Base-by-base conservation (phyloP, 108 stramenopile genomes). In the Nitzschia inconspicua region DNA sequence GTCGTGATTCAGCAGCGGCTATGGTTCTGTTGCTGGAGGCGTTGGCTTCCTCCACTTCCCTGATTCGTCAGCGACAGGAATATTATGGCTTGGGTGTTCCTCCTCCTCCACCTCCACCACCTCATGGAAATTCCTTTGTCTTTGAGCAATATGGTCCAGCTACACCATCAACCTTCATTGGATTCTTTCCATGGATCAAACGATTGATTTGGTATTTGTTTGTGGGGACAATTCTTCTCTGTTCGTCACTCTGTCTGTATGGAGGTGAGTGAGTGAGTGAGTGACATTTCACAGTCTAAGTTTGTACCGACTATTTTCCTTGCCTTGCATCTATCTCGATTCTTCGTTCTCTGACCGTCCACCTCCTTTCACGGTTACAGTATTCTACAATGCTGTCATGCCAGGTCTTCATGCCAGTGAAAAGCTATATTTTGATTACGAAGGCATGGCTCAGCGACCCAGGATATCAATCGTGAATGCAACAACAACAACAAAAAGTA, bases 381-480 rank as follows among this genome's bases (percentile, higher is more conserved):
- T 77, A 6, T 68, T 77, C 19, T 82, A 77, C 44, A 7, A 53
- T 4, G 37, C 37, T 1, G 39, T 70, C 4, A 77, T 77, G 73
- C 81, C 81, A 7, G 37, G 57, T 7, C 32, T 66, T 26, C 30
- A 37, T 24, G 65, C 62, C 0, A 50, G 41, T 13, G 41, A 62
- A 31, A 43, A 20, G 4, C 36, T 82, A 5, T 68, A 54, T 40
- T 74, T 82, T 62, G 72, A 82, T 41, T 82, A 82, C 44, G 66
- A 73, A 3, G 50, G 61, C 8, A 52, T 65, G 4, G 50, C 47
- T 23, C 23, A 52, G 5, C 55, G 52, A 24, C 54, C 59, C 11
- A 39, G 37, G n/a, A 26, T 11, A 13, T 11, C 29, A 2, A 2
- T 10, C 10, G 48, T 4, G 3, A 51, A 47, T 32, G 29, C 13